phyloP scores from a whole-genome alignment of 2,329 filamentous ascomycete genomes.

The Hypoxylon sp. region DNA sequence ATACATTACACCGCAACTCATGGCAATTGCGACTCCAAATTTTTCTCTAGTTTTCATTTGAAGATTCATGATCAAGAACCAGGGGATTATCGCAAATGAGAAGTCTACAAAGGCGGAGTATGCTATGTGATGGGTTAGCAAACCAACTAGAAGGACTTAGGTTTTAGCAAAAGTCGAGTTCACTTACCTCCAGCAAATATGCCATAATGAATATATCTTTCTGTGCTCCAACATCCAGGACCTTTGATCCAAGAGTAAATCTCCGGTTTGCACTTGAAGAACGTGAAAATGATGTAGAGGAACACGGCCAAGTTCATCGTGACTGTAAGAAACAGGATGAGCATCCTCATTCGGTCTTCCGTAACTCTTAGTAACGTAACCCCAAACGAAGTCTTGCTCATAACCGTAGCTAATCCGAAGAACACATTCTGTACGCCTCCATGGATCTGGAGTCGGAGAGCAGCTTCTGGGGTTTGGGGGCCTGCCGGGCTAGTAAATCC shows the following conservation, averaged over 20 bases:
- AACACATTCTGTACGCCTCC: conserved; percentile 47
- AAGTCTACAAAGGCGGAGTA: conserved; percentile 52
- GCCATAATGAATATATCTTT: conserved; percentile 42
- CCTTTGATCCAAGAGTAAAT: conserved; percentile 44
- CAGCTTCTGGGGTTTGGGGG: conserved; percentile 24
- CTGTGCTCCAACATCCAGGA: conserved; percentile 43
- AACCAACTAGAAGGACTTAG: not conserved
- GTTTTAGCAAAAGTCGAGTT: not conserved
- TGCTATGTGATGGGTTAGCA: conserved; percentile 30
- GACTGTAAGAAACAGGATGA: conserved; percentile 39
- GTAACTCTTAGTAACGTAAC: conserved; percentile 45
- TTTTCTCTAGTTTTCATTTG: conserved; percentile 53
- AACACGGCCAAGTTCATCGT: conserved; percentile 46
- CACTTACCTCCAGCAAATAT: conserved; percentile 44
- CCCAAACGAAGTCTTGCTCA: conserved; percentile 49
- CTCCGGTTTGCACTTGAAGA: conserved; percentile 45
- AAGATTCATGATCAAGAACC: conserved; percentile 53
- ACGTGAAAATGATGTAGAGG: conserved; percentile 46
- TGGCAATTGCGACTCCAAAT: conserved; percentile 52
- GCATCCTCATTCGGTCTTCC: conserved; percentile 34
- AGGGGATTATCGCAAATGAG: conserved; percentile 51
- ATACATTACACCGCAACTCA: conserved; percentile 53
- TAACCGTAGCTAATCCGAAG: conserved; percentile 40
- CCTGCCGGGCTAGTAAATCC: conserved; percentile 45
- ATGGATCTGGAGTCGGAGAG: conserved; percentile 41